A percentile compares a stretch with the other conserved stretches of the same genome.
These are phyloP conservation scores for Calonectria naviculata DNA, from an alignment of 2,329 filamentous ascomycete species.

Conservation along the genomic window DNA sequence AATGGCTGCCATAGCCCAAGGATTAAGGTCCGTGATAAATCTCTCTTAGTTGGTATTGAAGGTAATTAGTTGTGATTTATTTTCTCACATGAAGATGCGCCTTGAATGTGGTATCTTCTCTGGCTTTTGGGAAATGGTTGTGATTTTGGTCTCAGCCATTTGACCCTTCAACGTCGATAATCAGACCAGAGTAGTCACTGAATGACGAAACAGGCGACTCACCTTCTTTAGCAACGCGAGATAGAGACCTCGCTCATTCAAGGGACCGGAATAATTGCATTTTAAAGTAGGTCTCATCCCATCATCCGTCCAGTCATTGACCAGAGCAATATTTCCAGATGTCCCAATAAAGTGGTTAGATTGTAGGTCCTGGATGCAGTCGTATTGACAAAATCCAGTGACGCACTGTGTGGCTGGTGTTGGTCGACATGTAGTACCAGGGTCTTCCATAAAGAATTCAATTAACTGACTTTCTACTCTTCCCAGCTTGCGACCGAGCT, in stretches of 20 bases:
- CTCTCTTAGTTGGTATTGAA: not conserved
- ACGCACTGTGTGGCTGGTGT: not conserved
- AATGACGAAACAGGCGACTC: not conserved
- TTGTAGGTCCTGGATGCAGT: not conserved
- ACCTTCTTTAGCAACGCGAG: not conserved
- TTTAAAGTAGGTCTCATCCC: not conserved
- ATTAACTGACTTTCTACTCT: not conserved
- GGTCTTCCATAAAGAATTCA: not conserved
- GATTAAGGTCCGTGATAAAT: not conserved
- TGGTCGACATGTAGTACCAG: not conserved
- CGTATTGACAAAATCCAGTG: not conserved
- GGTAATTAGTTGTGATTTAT: not conserved
- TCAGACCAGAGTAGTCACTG: not conserved
- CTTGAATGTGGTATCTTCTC: not conserved
- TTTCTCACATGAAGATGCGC: not conserved
- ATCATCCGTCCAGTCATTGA: not conserved
- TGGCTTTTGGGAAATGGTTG: too few species aligned
- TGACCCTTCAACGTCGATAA: not conserved
- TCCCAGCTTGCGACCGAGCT: not conserved
- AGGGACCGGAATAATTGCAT: not conserved
- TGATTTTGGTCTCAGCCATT: too few species aligned
- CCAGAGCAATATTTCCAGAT: not conserved
- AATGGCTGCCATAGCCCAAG: not conserved
- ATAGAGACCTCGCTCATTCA: not conserved
- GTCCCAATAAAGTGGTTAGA: not conserved